Evolutionary conservation across 495 filamentous ascomycete genomes (phyloP).

Genomic region (Aspergillus baeticus): DNA sequence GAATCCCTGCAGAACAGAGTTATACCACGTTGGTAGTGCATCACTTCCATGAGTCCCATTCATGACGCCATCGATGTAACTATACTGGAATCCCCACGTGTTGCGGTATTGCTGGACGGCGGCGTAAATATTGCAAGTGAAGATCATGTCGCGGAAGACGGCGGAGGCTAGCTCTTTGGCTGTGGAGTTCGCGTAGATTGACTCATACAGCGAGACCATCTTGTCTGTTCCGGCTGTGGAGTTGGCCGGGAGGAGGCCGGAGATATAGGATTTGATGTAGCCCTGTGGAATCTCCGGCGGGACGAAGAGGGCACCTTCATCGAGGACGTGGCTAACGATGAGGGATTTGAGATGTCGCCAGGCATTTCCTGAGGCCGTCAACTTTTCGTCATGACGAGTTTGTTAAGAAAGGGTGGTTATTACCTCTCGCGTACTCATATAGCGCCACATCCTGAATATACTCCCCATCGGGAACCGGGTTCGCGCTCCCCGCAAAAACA

Average conservation of each 20-base stretch:
- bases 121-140: slow-evolving; percentile 3
- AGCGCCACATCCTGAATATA: slow-evolving; percentile 44
- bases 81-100: not conserved
- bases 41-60: slow-evolving; percentile 5
- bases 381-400: no score
- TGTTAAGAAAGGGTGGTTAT: no score
- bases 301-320: slow-evolving; percentile 38
- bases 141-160: not conserved
- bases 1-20: not conserved
- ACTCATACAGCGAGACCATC: not conserved
- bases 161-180: not conserved
- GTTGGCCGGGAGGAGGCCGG: not conserved
- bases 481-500: slow-evolving; percentile 33
- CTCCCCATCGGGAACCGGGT: slow-evolving; percentile 44
- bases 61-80: slow-evolving; percentile 1
- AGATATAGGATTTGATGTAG: not conserved
- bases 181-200: not conserved
- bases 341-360: slow-evolving; percentile 36
- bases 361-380: slow-evolving; percentile 28
- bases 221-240: not conserved
- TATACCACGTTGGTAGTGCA: not conserved
- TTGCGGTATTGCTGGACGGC: not conserved
- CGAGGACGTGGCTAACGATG: slow-evolving; percentile 38
- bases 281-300: not conserved
- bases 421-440: slow-evolving; percentile 35